phyloP scores from a whole-genome alignment of 2,329 filamentous ascomycete species.

The Colletotrichum sp. region DNA sequence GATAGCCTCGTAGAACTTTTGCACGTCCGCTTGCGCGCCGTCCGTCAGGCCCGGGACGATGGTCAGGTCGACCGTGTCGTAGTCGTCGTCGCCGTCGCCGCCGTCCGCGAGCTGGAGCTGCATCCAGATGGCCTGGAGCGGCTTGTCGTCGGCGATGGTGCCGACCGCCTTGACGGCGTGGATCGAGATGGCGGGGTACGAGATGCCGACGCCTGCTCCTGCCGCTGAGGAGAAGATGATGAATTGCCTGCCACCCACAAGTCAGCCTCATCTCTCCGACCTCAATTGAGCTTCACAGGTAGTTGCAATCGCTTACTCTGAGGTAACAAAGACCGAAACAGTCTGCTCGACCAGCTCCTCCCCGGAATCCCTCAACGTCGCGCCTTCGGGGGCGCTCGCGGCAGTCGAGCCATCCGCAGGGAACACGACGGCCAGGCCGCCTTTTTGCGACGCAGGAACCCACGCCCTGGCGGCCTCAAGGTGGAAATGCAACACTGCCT shows the following conservation, averaged over 20 bases:
- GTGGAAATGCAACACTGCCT: conserved; percentile 74
- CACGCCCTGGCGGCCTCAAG: conserved; percentile 61
- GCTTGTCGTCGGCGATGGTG: conserved; percentile 38
- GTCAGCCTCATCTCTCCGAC: not conserved
- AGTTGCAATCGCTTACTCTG: conserved; percentile 50
- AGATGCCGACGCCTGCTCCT: conserved; percentile 68
- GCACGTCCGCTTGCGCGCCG: conserved; percentile 28
- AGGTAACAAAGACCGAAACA: conserved; percentile 64
- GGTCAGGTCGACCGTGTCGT: conserved; percentile 70
- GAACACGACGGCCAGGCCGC: conserved; percentile 62
- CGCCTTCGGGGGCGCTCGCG: conserved; percentile 36
- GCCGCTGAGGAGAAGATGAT: conserved; percentile 67
- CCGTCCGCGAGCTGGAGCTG: conserved; percentile 70
- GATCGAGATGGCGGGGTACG: conserved; percentile 77
- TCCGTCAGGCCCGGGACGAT: conserved; percentile 56
- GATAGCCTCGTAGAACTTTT: conserved; percentile 71
- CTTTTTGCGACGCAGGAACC: conserved; percentile 59
- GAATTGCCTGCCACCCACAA: conserved; percentile 43
- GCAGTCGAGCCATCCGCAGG: conserved; percentile 39
- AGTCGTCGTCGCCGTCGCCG: conserved; percentile 60
- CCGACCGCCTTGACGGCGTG: conserved; percentile 72
- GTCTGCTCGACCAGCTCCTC: conserved; percentile 48
- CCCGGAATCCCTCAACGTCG: conserved; percentile 34
- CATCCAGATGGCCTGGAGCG: conserved; percentile 64
- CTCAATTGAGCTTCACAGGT: not conserved